Conservation (phyloP, 2,329 filamentous ascomycete genomes). For the Epichloe sibirici region DNA sequence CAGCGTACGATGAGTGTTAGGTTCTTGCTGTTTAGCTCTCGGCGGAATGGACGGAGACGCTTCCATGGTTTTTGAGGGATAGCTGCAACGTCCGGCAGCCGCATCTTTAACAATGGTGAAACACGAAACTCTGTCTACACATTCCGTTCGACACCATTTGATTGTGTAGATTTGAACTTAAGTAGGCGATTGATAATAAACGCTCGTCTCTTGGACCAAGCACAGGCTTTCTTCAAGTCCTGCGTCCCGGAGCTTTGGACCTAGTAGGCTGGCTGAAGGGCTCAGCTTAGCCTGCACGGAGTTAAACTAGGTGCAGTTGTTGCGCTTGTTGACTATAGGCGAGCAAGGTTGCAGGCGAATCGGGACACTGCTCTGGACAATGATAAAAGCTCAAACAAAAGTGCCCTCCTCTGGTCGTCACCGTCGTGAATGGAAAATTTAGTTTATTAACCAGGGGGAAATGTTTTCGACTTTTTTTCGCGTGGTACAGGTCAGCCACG, state of each 20-base stretch:
- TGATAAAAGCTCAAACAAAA: too few species aligned
- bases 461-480: neutral
- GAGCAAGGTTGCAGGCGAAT: too few species aligned
- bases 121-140: neutral
- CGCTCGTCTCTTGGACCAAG: too few species aligned
- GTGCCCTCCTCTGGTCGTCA: neutral
- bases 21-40: slow-evolving; percentile 3
- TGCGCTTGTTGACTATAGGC: too few species aligned
- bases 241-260: neutral
- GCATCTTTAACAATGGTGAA: neutral
- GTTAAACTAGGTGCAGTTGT: too few species aligned
- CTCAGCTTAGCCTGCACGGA: neutral
- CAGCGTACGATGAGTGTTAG: slow-evolving; percentile 9
- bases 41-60: neutral
- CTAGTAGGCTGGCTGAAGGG: neutral
- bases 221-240: neutral
- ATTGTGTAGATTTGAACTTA: neutral
- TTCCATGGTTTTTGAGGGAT: neutral
- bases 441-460: neutral
- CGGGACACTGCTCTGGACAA: too few species aligned
- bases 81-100: neutral
- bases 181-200: too few species aligned
- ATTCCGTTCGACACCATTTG: neutral
- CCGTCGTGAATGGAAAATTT: neutral
- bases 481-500: neutral